Evolutionary conservation across 129 eudicot genomes (phyloP).

Genomic region (Tagetes erecta): DNA sequence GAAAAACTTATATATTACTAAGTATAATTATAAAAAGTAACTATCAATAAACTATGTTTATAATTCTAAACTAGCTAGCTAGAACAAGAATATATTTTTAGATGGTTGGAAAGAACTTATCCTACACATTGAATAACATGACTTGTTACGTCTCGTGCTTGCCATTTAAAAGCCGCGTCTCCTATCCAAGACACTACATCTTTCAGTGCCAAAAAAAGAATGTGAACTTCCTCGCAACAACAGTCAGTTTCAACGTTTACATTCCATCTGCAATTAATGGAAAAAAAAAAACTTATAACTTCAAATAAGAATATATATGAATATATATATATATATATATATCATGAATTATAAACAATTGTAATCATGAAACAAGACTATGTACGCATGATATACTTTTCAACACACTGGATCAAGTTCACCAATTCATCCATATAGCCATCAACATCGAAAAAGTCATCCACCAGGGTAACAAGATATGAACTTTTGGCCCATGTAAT

Average conservation of each 20-base stretch:
- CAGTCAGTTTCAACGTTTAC: slow-evolving; percentile 49
- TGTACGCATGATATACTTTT: slow-evolving; percentile 41
- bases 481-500: slow-evolving; percentile 88
- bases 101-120: not conserved
- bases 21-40: no score
- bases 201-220: slow-evolving; percentile 69
- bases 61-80: no score
- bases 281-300: not conserved
- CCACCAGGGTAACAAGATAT: slow-evolving; percentile 74
- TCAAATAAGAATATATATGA: slow-evolving; percentile 2
- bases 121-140: slow-evolving; percentile 78
- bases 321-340: not conserved
- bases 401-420: slow-evolving; percentile 60
- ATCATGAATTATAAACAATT: no score
- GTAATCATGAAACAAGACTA: no score
- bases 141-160: slow-evolving; percentile 52
- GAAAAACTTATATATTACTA: no score
- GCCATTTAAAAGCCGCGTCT: slow-evolving; percentile 55
- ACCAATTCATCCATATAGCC: slow-evolving; percentile 75
- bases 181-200: slow-evolving; percentile 58
- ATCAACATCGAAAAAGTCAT: slow-evolving; percentile 91
- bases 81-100: no score
- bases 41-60: no score
- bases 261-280: slow-evolving; percentile 68
- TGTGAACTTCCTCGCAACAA: slow-evolving; percentile 70